Conservation (phyloP, 1,139 yeast genomes). For the Pichia sp. region DNA sequence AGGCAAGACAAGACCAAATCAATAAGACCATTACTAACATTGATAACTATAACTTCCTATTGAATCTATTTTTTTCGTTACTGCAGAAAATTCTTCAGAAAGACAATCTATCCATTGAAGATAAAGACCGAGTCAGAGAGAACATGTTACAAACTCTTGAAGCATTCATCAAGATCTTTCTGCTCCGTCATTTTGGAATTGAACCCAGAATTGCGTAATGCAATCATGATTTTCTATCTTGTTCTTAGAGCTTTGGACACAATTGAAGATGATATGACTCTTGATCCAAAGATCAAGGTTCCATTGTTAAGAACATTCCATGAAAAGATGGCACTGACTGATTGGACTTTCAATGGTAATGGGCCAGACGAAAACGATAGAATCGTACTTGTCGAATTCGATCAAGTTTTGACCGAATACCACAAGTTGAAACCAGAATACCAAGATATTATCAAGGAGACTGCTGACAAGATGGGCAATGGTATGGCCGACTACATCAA, state of each 20-base stretch:
- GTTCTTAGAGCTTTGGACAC: slow-evolving; percentile 91
- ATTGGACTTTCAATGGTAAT: slow-evolving; percentile 77
- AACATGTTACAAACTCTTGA: slow-evolving; percentile 65
- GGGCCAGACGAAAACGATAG: slow-evolving; percentile 78
- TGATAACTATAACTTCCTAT: background rate
- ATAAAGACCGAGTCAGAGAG: slow-evolving; percentile 39
- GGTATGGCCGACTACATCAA: slow-evolving; percentile 96
- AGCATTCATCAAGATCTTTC: slow-evolving; percentile 78
- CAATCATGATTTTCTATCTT: slow-evolving; percentile 76
- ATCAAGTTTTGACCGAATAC: slow-evolving; percentile 59
- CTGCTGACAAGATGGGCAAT: slow-evolving; percentile 82
- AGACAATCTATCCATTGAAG: slow-evolving; percentile 48
- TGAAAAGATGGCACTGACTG: slow-evolving; percentile 49
- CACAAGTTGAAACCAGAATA: slow-evolving; percentile 68
- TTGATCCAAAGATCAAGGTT: slow-evolving; percentile 62
- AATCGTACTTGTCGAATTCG: slow-evolving; percentile 69
- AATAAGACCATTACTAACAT: background rate
- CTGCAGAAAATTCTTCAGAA: slow-evolving; percentile 35
- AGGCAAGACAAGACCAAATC: too few relatives aligned
- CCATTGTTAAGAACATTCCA: slow-evolving; percentile 69
- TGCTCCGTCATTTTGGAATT: slow-evolving; percentile 88
- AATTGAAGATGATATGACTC: slow-evolving; percentile 92
- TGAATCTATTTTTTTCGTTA: background rate
- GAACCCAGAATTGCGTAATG: slow-evolving; percentile 82
- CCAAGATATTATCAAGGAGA: slow-evolving; percentile 70